phyloP scores from a whole-genome alignment of 2,329 filamentous ascomycete species.

The Sclerotinia glacialis region DNA sequence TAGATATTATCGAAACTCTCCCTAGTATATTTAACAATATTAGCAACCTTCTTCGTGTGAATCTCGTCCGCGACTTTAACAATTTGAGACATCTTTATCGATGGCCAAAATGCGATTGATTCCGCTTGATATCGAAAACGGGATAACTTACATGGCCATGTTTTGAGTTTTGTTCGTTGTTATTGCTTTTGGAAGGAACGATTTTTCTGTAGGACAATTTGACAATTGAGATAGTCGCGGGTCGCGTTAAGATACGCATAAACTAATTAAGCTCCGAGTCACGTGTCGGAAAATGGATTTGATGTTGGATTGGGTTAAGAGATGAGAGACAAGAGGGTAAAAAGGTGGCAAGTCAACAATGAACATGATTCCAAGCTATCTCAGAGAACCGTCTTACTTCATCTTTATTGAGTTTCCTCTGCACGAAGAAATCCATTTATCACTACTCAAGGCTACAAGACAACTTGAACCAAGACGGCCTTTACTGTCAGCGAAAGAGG shows the following conservation, averaged over 20 bases:
- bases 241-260: slow-evolving; percentile 6
- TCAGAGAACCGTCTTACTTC: no score
- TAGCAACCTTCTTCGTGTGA: slow-evolving; percentile 18
- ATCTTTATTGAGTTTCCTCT: no score
- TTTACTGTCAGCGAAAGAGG: no score
- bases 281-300: background rate
- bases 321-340: background rate
- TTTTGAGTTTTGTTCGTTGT: slow-evolving; percentile 3
- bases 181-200: slow-evolving; percentile 9
- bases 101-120: background rate
- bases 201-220: slow-evolving; percentile 10
- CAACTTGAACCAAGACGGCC: no score
- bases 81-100: background rate
- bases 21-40: slow-evolving; percentile 41
- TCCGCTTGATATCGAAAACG: background rate
- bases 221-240: slow-evolving; percentile 16
- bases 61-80: slow-evolving; percentile 1
- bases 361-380: no score
- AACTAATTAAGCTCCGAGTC: slow-evolving; percentile 2
- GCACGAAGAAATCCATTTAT: no score
- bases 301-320: background rate
- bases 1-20: slow-evolving; percentile 98
- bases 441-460: background rate
- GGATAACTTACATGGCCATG: slow-evolving; percentile 21
- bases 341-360: no score